Percentiles rank a stretch among this genome's conserved stretches.
phyloP scores from a whole-genome alignment of 2,329 filamentous ascomycete genomes.

The Fusarium goolgardi region DNA sequence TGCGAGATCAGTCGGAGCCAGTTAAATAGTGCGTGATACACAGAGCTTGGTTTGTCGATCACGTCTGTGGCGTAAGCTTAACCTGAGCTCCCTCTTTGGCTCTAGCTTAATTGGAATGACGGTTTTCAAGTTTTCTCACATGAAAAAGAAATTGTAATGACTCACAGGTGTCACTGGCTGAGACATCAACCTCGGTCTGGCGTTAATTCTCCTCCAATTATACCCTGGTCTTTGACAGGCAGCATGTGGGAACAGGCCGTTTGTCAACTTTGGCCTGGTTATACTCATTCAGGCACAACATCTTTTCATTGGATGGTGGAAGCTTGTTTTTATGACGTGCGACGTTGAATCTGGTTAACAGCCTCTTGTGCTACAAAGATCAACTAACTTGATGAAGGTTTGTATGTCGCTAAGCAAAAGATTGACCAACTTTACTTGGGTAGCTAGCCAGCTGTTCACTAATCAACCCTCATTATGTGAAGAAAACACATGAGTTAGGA shows the following conservation, averaged over 20 bases:
- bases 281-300: not conserved
- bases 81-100: not conserved
- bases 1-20: not conserved
- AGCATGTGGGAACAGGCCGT: not conserved
- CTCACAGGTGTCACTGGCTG: not conserved
- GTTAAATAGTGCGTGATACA: not conserved
- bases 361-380: not conserved
- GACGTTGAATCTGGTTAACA: not conserved
- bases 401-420: not conserved
- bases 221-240: not conserved
- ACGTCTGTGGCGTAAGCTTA: constrained; percentile 4
- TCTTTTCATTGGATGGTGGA: not conserved
- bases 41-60: not conserved
- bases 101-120: not conserved
- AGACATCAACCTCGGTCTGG: not conserved
- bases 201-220: not conserved
- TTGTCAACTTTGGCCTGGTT: not conserved
- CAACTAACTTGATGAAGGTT: not conserved
- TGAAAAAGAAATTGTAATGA: not conserved
- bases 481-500: not conserved
- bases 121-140: not conserved
- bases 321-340: constrained; percentile 3
- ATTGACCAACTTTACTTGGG: accelerated
- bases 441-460: not conserved
- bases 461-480: not conserved